phyloP scores from a whole-genome alignment of 108 stramenopile genomes.

The Cyclotella choctawhatcheeana region DNA sequence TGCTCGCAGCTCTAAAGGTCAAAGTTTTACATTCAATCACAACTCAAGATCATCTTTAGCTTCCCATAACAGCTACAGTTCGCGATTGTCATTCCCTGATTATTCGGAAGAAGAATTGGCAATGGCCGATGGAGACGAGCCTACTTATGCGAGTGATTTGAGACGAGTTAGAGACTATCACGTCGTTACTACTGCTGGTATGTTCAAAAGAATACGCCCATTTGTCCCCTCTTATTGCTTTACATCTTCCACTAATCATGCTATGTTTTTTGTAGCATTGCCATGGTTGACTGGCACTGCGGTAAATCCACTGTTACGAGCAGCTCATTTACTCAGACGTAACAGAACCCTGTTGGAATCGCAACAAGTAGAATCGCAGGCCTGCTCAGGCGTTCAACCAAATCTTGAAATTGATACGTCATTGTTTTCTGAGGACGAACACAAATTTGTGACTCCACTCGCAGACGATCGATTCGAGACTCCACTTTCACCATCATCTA shows the following conservation, averaged over 20 bases:
- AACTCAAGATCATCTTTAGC: conserved; percentile 10
- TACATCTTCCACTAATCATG: not conserved
- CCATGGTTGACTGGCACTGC: conserved; percentile 88
- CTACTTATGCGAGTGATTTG: conserved; percentile 44
- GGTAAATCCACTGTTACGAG: conserved; percentile 75
- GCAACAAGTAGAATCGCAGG: not conserved
- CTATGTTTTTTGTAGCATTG: conserved; percentile 43
- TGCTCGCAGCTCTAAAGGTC: conserved; percentile 9
- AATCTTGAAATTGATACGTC: conserved; percentile 1
- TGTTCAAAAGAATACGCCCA: not conserved
- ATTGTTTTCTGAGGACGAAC: not conserved
- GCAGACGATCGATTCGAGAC: not conserved
- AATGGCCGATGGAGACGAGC: conserved; percentile 47
- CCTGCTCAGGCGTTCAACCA: not conserved
- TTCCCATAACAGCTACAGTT: not conserved
- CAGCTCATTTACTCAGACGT: conserved; percentile 51
- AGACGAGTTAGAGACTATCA: conserved; percentile 38
- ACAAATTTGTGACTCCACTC: conserved; percentile 6
- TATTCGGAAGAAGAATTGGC: conserved; percentile 41
- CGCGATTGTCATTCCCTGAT: not conserved
- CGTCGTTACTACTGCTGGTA: conserved; percentile 25
- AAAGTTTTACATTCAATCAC: conserved; percentile 5
- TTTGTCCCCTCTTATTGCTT: not conserved
- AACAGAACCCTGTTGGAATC: conserved; percentile 17
- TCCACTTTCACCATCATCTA: conserved; percentile 5